These are phyloP conservation scores for Blastomyces parvus DNA, from an alignment of 2,329 filamentous ascomycete species.

Conservation along the genomic window DNA sequence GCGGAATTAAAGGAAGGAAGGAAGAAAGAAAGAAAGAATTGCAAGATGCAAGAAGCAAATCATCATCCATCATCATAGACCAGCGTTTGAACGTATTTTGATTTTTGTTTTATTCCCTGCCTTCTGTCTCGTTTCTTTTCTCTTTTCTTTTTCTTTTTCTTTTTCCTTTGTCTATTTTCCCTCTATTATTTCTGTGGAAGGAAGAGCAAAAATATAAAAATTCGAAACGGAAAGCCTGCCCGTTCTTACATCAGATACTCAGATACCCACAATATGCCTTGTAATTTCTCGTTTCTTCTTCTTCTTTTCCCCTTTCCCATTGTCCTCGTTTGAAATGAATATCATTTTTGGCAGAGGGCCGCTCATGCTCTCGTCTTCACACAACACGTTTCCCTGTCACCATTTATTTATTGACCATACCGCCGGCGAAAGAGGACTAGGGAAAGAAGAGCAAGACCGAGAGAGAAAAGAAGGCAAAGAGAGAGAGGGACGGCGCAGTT, in stretches of 20 bases:
- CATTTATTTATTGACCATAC: too few relatives aligned
- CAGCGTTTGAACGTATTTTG: constrained; percentile 36
- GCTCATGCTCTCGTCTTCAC: background rate
- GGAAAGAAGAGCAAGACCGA: background rate
- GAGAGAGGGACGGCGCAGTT: background rate
- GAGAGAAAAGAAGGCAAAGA: background rate
- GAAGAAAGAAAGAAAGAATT: background rate
- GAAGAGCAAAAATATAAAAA: background rate
- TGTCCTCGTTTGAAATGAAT: background rate
- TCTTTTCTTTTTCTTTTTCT: background rate
- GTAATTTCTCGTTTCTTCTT: background rate
- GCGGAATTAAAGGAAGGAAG: background rate
- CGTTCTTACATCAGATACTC: background rate
- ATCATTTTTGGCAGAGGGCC: background rate
- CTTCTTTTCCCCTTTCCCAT: background rate
- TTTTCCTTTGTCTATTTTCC: constrained; percentile 22
- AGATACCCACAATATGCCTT: background rate
- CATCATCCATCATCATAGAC: constrained; percentile 39
- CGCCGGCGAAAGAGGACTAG: background rate
- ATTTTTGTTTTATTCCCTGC: constrained; percentile 31
- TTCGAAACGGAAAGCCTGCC: background rate
- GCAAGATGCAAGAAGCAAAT: background rate
- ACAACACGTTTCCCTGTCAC: background rate
- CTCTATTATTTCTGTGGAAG: background rate
- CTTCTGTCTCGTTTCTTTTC: constrained; percentile 26